Evolutionary conservation across 1,139 yeast species (phyloP).

Genomic region (Hansenula sp.): DNA sequence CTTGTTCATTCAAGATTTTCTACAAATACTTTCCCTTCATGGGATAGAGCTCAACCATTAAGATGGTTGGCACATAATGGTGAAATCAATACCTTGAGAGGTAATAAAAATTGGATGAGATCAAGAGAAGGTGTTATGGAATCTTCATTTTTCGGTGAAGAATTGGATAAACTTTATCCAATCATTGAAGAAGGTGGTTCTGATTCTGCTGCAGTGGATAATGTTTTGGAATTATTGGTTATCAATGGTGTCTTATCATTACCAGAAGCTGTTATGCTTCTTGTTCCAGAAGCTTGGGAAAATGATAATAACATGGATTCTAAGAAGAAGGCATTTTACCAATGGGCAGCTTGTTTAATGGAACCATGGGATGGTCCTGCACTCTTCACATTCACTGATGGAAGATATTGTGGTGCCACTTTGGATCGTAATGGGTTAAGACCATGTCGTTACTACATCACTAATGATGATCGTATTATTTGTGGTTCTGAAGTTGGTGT

Average conservation of each 20-base stretch:
- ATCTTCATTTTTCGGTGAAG: slow-evolving; percentile 83
- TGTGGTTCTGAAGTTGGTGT: slow-evolving; percentile 99
- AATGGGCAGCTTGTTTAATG: slow-evolving; percentile 99
- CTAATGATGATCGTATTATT: slow-evolving; percentile 91
- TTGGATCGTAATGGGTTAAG: slow-evolving; percentile 96
- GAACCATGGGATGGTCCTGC: slow-evolving; percentile 99
- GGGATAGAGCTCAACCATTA: slow-evolving; percentile 99
- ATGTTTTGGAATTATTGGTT: slow-evolving; percentile 86
- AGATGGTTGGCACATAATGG: slow-evolving; percentile 99
- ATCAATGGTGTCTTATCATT: slow-evolving; percentile 87
- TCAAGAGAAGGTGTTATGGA: slow-evolving; percentile 97
- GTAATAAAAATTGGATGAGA: slow-evolving; percentile 99
- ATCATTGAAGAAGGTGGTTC: slow-evolving; percentile 98
- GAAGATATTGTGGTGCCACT: slow-evolving; percentile 97
- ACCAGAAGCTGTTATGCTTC: slow-evolving; percentile 96
- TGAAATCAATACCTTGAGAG: slow-evolving; percentile 94
- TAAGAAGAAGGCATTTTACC: slow-evolving; percentile 89
- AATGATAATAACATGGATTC: slow-evolving; percentile 84
- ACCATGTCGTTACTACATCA: slow-evolving; percentile 96
- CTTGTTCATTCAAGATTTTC: slow-evolving; percentile 96
- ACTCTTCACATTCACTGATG: slow-evolving; percentile 92
- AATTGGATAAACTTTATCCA: slow-evolving; percentile 85
- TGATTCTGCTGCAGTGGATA: slow-evolving; percentile 98
- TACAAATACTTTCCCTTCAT: slow-evolving; percentile 96
- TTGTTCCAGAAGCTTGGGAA: slow-evolving; percentile 99